phyloP scores from a whole-genome alignment of 2,329 filamentous ascomycete species.

The Orbilia blumenaviensis region DNA sequence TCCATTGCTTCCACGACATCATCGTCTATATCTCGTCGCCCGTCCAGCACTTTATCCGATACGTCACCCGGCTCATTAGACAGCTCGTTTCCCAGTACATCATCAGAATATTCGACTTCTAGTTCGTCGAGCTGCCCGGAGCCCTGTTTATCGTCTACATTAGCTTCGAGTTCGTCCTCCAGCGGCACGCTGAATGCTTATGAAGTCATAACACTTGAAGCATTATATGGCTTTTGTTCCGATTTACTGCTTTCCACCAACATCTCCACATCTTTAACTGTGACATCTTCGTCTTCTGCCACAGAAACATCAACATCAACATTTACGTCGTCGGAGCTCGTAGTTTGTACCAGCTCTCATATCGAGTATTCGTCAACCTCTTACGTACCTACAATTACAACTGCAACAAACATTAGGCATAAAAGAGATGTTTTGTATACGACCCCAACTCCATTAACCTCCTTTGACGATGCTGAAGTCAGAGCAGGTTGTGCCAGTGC shows the following conservation, averaged over 20 bases:
- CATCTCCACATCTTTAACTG: background rate
- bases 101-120: background rate
- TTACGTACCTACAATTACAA: background rate
- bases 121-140: too few species aligned
- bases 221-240: background rate
- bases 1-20: background rate
- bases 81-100: background rate
- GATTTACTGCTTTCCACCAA: background rate
- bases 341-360: background rate
- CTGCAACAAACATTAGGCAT: background rate
- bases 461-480: background rate
- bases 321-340: background rate
- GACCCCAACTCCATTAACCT: background rate
- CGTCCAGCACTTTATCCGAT: background rate
- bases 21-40: background rate
- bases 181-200: background rate
- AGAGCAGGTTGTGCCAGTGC: background rate
- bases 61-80: background rate
- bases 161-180: background rate
- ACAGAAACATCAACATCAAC: background rate
- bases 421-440: background rate
- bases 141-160: too few species aligned
- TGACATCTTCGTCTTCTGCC: background rate
- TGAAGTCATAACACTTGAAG: background rate
- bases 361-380: background rate